These are phyloP conservation scores for Pythium oligandrum DNA, from an alignment of 352 stramenopile genomes.

Conservation along the genomic window DNA sequence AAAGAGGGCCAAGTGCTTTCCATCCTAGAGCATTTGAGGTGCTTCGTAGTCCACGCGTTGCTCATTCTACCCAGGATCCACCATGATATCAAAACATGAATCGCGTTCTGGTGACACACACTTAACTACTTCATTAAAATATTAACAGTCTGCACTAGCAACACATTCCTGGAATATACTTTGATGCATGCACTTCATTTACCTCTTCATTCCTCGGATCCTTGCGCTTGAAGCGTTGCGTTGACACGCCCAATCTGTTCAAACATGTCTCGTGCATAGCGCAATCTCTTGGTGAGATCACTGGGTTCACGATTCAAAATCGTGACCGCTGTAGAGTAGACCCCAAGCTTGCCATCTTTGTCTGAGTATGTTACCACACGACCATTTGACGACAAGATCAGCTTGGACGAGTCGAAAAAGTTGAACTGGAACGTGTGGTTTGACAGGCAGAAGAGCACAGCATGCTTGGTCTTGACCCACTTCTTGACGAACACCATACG, in stretches of 20 bases:
- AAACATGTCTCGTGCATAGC: constrained; percentile 96
- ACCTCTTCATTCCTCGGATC: too few species aligned
- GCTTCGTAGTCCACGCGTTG: too few species aligned
- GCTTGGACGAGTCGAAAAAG: constrained; percentile 96
- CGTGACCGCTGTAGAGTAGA: constrained; percentile 41
- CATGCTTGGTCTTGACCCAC: constrained; percentile 97
- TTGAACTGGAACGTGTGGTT: constrained; percentile 95
- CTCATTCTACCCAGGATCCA: too few species aligned
- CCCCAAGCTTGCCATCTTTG: constrained; percentile 61
- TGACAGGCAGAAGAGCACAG: constrained; percentile 96
- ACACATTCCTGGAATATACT: too few species aligned
- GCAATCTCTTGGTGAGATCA: constrained; percentile 72
- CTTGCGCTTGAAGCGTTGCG: constrained; percentile 3
- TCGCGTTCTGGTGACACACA: too few species aligned
- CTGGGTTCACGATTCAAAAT: constrained; percentile 58
- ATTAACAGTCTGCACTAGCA: too few species aligned
- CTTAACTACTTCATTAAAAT: too few species aligned
- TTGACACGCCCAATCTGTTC: constrained; percentile 82
- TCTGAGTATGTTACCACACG: constrained; percentile 88
- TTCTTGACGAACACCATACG: constrained; percentile 96
- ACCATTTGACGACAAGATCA: constrained; percentile 91
- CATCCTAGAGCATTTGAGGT: too few species aligned
- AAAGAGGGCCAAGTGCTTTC: too few species aligned
- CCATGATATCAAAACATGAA: too few species aligned
- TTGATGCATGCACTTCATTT: too few species aligned